Conservation (phyloP, 371 early-diverging fungal genomes). For the Mucor circinelloides region DNA sequence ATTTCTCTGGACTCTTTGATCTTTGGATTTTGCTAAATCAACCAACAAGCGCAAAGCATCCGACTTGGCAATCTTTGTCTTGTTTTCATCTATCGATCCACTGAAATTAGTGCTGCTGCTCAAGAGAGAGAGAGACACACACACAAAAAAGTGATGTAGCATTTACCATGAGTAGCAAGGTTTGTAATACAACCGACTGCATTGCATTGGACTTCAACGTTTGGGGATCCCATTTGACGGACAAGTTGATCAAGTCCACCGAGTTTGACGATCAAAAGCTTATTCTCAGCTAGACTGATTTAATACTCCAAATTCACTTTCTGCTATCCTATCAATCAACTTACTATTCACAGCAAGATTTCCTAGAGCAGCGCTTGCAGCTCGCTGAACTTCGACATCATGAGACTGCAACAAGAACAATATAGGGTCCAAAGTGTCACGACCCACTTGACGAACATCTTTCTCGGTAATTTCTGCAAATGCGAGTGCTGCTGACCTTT, state of each 20-base stretch:
- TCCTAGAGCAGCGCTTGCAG: conserved; percentile 88
- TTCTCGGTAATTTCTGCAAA: conserved; percentile 93
- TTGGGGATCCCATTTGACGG: conserved; percentile 84
- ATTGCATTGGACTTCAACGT: conserved; percentile 92
- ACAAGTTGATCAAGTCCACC: conserved; percentile 89
- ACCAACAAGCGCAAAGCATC: conserved; percentile 81
- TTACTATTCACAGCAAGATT: conserved; percentile 89
- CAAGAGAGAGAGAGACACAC: too few relatives aligned
- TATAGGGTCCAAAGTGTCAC: conserved; percentile 82
- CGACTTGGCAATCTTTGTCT: conserved; percentile 82
- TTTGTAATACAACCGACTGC: conserved; percentile 96
- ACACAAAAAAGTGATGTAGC: too few relatives aligned
- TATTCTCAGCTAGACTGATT: conserved; percentile 65
- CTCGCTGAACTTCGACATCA: conserved; percentile 88
- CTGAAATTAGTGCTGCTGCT: neutral
- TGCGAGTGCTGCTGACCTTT: conserved; percentile 87
- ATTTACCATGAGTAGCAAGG: conserved; percentile 82
- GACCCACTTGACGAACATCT: conserved; percentile 81
- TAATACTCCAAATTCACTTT: neutral
- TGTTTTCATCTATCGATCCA: conserved; percentile 75
- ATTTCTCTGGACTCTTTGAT: conserved; percentile 89
- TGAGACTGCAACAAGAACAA: conserved; percentile 81
- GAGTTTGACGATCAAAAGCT: conserved; percentile 82
- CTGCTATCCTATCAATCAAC: conserved; percentile 1
- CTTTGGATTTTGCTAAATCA: conserved; percentile 80